These are phyloP conservation scores for Beauveria sp. DNA, from an alignment of 2,329 filamentous ascomycete genomes.

Conservation along the genomic window DNA sequence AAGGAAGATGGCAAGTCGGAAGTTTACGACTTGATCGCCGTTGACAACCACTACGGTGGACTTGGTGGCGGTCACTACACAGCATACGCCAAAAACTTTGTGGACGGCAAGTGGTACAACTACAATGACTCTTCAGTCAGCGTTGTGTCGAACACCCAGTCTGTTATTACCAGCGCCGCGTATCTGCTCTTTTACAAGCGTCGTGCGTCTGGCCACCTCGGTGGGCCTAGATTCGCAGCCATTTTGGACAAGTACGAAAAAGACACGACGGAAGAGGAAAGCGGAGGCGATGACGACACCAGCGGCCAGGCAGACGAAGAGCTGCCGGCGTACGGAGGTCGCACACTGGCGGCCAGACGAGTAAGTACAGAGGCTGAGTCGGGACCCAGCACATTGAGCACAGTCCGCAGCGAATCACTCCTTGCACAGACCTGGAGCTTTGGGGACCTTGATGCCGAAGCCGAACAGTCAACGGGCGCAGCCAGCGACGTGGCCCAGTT, in stretches of 20 bases:
- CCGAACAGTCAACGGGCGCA: conserved; percentile 28
- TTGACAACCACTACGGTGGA: conserved; percentile 92
- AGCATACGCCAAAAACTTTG: conserved; percentile 86
- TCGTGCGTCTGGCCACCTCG: conserved; percentile 67
- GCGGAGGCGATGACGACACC: conserved; percentile 36
- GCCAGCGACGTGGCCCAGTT: conserved; percentile 38
- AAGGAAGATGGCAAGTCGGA: conserved; percentile 74
- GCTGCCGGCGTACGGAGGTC: conserved; percentile 26
- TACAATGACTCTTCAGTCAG: conserved; percentile 83
- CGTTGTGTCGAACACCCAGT: conserved; percentile 49
- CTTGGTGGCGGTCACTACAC: conserved; percentile 95
- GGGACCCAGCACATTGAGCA: neutral
- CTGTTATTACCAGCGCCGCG: conserved; percentile 66
- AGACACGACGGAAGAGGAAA: conserved; percentile 35
- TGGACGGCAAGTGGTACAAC: conserved; percentile 85
- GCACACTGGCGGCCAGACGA: conserved; percentile 24
- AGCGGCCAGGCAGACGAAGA: conserved; percentile 23
- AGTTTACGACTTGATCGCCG: conserved; percentile 87
- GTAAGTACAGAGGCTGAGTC: conserved; percentile 42
- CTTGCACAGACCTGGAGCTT: conserved; percentile 42
- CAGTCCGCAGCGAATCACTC: conserved; percentile 29
- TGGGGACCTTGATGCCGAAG: conserved; percentile 25
- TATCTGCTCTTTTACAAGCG: conserved; percentile 96
- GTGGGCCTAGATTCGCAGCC: conserved; percentile 65
- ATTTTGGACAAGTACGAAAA: conserved; percentile 59